These are phyloP conservation scores for Berberis vulgaris DNA, from an alignment of 164 flowering plant species.

Conservation along the genomic window DNA sequence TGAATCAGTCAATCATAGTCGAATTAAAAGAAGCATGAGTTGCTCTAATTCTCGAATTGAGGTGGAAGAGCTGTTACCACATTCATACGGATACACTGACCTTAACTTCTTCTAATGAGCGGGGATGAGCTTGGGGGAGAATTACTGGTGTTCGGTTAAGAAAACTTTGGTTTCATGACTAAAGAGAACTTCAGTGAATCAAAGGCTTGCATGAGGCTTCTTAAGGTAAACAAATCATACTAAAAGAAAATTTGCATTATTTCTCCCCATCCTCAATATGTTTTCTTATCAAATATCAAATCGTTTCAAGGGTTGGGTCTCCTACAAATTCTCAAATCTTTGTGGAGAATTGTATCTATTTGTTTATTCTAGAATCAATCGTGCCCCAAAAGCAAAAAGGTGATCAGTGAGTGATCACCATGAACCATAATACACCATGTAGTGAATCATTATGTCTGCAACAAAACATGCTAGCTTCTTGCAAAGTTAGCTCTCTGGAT, in stretches of 20 bases:
- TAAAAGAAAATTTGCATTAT: neutral
- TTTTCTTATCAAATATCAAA: neutral
- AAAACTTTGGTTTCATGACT: neutral
- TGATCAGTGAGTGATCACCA: neutral
- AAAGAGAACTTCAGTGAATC: neutral
- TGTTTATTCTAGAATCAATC: neutral
- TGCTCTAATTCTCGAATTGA: slow-evolving; percentile 57
- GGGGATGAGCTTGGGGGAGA: neutral
- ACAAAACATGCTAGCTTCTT: too few relatives aligned
- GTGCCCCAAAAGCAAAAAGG: slow-evolving; percentile 1
- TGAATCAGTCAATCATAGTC: slow-evolving; percentile 34
- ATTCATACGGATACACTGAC: slow-evolving; percentile 70
- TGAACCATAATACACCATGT: too few relatives aligned
- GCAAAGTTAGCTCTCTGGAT: too few relatives aligned
- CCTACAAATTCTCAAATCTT: too few relatives aligned
- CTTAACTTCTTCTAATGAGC: slow-evolving; percentile 49
- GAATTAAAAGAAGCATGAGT: slow-evolving; percentile 45
- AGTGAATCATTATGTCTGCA: too few relatives aligned
- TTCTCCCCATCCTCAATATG: neutral
- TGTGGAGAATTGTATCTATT: neutral
- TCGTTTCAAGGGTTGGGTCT: neutral
- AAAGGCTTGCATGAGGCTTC: neutral
- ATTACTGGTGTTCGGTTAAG: neutral
- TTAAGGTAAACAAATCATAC: neutral
- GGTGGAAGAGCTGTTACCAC: slow-evolving; percentile 63